Evolutionary conservation across 1,139 yeast species (phyloP).

Genomic region (Wickerhamomyces sp.): DNA sequence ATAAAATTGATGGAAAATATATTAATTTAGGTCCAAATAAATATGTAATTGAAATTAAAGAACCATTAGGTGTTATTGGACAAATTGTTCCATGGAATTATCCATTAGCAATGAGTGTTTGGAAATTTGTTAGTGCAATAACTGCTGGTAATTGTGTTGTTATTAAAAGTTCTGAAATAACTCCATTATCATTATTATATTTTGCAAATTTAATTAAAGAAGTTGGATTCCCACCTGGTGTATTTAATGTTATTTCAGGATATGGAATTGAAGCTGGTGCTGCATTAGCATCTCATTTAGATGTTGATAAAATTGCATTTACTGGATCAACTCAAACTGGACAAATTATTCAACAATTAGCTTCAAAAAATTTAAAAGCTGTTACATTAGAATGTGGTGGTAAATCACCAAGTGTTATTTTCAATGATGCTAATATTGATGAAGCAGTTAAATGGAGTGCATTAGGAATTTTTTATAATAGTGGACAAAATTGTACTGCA

Average conservation of each 20-base stretch:
- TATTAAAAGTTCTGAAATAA: constrained; percentile 58
- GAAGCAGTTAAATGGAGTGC: constrained; percentile 83
- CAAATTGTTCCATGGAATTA: constrained; percentile 76
- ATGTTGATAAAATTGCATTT: constrained; percentile 61
- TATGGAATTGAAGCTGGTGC: constrained; percentile 43
- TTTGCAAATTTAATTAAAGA: constrained; percentile 48
- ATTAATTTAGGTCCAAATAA: constrained; percentile 59
- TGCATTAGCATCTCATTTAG: constrained; percentile 51
- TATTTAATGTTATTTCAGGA: constrained; percentile 44
- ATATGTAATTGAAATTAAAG: constrained; percentile 52
- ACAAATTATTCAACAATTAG: constrained; percentile 48
- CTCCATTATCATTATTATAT: constrained; percentile 58
- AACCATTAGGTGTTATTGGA: constrained; percentile 60
- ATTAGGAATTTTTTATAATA: constrained; percentile 73
- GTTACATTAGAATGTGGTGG: constrained; percentile 57
- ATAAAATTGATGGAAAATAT: constrained; percentile 63
- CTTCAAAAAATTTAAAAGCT: constrained; percentile 50
- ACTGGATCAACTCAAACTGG: constrained; percentile 61
- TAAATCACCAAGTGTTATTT: constrained; percentile 70
- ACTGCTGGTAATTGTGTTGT: constrained; percentile 68
- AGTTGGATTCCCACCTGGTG: constrained; percentile 63
- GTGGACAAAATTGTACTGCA: constrained; percentile 90
- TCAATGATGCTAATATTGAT: constrained; percentile 71
- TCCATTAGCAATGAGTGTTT: constrained; percentile 64
- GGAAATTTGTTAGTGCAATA: constrained; percentile 69